Percentiles rank a stretch among this genome's conserved stretches.
These are phyloP conservation scores for Umbelopsis vinacea DNA, from an alignment of 192 early-diverging fungal genomes.

Conservation along the genomic window DNA sequence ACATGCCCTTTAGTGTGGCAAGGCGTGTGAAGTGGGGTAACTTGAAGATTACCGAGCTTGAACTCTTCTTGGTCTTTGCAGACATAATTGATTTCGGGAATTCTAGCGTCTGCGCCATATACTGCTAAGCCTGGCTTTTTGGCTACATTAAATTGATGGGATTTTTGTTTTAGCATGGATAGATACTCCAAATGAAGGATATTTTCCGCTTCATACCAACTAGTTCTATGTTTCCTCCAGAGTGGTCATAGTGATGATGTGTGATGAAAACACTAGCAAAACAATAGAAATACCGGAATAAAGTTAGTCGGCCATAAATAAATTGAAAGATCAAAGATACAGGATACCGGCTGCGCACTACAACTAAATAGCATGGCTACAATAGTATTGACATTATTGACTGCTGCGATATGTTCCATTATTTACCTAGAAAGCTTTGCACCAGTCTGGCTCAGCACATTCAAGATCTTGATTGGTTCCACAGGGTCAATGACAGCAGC, in stretches of 20 bases:
- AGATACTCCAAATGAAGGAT: background rate
- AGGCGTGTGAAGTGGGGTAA: constrained; percentile 76
- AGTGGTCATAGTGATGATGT: constrained; percentile 93
- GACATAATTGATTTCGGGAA: constrained; percentile 77
- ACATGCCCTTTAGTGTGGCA: constrained; percentile 92
- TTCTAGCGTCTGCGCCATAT: constrained; percentile 87
- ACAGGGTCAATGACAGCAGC: constrained; percentile 89
- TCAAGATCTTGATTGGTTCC: constrained; percentile 72
- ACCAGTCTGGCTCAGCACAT: constrained; percentile 53
- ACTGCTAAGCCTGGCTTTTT: constrained; percentile 66
- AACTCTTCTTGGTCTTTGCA: constrained; percentile 76
- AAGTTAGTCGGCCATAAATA: background rate
- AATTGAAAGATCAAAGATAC: background rate
- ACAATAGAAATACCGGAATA: constrained; percentile 14
- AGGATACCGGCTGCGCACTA: background rate
- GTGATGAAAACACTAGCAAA: constrained; percentile 67
- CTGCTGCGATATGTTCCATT: background rate
- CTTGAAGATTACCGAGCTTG: constrained; percentile 70
- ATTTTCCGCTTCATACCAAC: constrained; percentile 32
- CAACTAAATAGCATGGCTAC: background rate
- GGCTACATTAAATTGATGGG: background rate
- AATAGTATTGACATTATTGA: background rate
- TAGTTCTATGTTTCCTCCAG: constrained; percentile 76
- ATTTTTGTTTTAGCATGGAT: constrained; percentile 7
- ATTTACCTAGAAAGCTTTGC: constrained; percentile 53